Conservation (phyloP, 2,329 filamentous ascomycete genomes). For the Scopulariopsis brevicaulis region DNA sequence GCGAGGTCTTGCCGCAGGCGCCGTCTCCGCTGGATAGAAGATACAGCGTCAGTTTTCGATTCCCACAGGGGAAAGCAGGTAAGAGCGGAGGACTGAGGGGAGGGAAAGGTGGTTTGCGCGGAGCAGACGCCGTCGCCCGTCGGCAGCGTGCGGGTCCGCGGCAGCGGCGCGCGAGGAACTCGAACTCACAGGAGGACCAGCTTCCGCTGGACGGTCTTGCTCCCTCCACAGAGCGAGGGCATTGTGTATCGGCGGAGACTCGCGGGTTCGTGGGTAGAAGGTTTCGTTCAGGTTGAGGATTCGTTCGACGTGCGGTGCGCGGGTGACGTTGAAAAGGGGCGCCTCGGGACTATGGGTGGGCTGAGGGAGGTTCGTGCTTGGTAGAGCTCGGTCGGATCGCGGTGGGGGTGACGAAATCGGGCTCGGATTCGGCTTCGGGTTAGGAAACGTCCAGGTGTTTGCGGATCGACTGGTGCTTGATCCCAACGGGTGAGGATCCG, state of each 20-base stretch:
- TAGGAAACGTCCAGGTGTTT: too few species aligned
- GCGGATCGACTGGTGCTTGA: too few species aligned
- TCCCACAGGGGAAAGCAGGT: neutral
- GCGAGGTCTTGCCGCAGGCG: conserved; percentile 92
- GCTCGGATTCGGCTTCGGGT: too few species aligned
- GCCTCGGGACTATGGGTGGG: neutral
- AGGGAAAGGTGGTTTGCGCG: neutral
- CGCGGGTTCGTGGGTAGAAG: neutral
- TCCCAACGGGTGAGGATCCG: too few species aligned
- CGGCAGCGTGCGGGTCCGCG: neutral
- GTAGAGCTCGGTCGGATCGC: neutral
- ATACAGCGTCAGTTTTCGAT: neutral
- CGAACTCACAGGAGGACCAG: conserved; percentile 74
- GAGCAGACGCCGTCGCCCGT: neutral
- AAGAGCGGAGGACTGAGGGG: neutral
- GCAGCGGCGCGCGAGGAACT: neutral
- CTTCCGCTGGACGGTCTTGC: conserved; percentile 88
- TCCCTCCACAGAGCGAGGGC: conserved; percentile 48
- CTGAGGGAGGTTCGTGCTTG: neutral
- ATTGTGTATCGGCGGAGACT: conserved; percentile 2
- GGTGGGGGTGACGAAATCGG: neutral
- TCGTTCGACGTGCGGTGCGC: neutral
- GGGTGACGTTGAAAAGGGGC: neutral
- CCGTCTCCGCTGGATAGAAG: conserved; percentile 65
- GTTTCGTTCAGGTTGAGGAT: neutral